Evolutionary conservation across 192 early-diverging fungal genomes (phyloP).

Genomic region (Coemansia umbellata): DNA sequence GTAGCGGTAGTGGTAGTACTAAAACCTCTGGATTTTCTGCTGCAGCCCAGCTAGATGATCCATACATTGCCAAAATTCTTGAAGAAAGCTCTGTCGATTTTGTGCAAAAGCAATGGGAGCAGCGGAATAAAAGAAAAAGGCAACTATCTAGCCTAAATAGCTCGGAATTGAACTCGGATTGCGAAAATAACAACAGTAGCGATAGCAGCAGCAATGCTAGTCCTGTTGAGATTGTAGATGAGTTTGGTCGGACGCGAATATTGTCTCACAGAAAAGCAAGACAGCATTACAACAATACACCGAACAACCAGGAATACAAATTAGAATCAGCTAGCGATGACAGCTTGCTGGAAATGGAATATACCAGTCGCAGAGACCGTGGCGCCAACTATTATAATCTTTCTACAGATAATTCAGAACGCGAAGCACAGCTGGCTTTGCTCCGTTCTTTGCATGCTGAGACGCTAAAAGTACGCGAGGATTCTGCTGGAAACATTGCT

Average conservation of each 20-base stretch:
- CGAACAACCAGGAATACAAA: constrained; percentile 2
- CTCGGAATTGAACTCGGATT: not conserved
- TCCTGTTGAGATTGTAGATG: constrained; percentile 40
- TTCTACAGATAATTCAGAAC: constrained; percentile 10
- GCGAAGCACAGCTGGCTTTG: constrained; percentile 21
- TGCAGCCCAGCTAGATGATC: constrained; percentile 13
- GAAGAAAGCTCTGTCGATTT: constrained; percentile 47
- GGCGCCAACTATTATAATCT: constrained; percentile 23
- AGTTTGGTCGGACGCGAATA: constrained; percentile 42
- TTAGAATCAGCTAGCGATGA: not conserved
- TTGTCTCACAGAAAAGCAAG: constrained; percentile 15
- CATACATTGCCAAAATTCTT: constrained; percentile 20
- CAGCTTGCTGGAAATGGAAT: not conserved
- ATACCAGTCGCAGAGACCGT: constrained; percentile 1
- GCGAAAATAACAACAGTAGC: not conserved
- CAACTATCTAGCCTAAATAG: not conserved
- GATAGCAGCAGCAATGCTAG: not conserved
- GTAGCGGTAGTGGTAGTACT: not conserved
- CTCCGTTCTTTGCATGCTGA: constrained; percentile 19
- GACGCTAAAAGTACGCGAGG: constrained; percentile 9
- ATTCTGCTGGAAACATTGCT: constrained; percentile 2
- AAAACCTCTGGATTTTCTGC: not conserved
- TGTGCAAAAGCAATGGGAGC: constrained; percentile 15
- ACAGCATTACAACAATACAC: constrained; percentile 2
- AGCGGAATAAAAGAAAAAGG: not conserved